Base-by-base conservation (phyloP, 805 yeast species). In the Metschnikowia henanensis region DNA sequence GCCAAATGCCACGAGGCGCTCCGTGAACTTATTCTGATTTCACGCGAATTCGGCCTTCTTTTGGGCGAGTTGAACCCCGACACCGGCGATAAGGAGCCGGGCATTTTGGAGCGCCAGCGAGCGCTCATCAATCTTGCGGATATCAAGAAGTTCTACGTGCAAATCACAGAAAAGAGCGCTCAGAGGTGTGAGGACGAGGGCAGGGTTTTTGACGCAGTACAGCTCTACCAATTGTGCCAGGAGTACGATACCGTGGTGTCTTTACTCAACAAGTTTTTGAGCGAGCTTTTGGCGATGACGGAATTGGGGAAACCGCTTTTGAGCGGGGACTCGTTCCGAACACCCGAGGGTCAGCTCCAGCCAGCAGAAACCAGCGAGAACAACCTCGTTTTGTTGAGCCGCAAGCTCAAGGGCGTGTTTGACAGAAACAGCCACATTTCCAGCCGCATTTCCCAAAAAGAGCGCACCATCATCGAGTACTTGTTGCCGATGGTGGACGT, bases 171-270 rank as follows among this genome's bases (percentile, higher is more conserved):
- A 59, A 81, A 80, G 47, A 90, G 96, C 22, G 97, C 97, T 3
- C 75, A 75, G 34, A 81, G 80, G 53, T 95, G 97, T 13, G 94
- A 87, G 56, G 94, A 88, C 53, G 98, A 91, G 57, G 97, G 97
- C 6, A 77, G 96, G 58, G 75, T 81, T 12, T 80, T 84, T 49
- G 98, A 94, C 59, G 87, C 97, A 16, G 76, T 94, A 48, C 71
- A 87, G 45, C 74, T 94, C 42, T 92, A 87, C 61, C 96, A 91
- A 65, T 76, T 92, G 51, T 81, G 95, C 37, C 95, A 87, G 64
- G 96, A 91, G 53, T 85, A 85, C 61, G 85, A 86, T 58, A 82
- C 85, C 23, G 97, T 89, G 12, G 76, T 92, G 7, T 64, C 77
- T 1, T 76, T 89, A 46, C 79, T 90, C 51, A 90, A 87, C 66